Evolutionary conservation across 768 basidiomycete species (phyloP), one percentile per base, ranked within the genome.

Genomic region (Calocera cornea): DNA sequence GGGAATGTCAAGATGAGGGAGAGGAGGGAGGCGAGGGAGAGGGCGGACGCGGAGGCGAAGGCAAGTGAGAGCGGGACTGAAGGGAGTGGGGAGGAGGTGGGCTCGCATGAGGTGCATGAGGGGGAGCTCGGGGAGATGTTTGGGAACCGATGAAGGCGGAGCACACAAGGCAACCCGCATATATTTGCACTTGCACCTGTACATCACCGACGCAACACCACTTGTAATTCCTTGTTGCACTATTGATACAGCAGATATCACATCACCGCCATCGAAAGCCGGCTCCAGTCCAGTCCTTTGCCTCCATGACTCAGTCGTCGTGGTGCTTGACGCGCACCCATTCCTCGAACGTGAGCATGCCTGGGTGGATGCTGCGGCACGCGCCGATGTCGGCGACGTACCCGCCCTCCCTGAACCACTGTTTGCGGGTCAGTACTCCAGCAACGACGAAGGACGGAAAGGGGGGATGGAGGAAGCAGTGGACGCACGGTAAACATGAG

Each of bases 401-500:
- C 0, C 72, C 72, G 12, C 41, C 33, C 22, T 69, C 67, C 54
- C 71, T 66, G 66, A 73, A 69, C 33, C 44, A 71, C 70, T 33
- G 41, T 27, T 5, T 27, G 27, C 22, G 8, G 2, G 8, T 11
- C n/a, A n/a, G n/a, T n/a, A n/a, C n/a, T n/a, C n/a, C n/a, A n/a
- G n/a, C n/a, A n/a, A n/a, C n/a, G n/a, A n/a, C n/a, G n/a, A n/a
- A n/a, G n/a, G n/a, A n/a, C n/a, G n/a, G n/a, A n/a, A n/a, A n/a
- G n/a, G n/a, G n/a, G n/a, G 44, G 19, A 47, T 47, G 44, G 19
- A 73, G 34, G 44, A 19, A 47, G 19, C 44, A 47, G 24, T 24
- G 24, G 3, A 47, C 44, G 44, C 31, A 60, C 54, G 27, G 54
- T 60, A 10, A 60, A 29, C 54, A 60, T 60, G 27, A 60, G 31